Base-by-base conservation (phyloP, 225 moss, liverwort and hornwort species). In the Antitrichia curtipendula region DNA sequence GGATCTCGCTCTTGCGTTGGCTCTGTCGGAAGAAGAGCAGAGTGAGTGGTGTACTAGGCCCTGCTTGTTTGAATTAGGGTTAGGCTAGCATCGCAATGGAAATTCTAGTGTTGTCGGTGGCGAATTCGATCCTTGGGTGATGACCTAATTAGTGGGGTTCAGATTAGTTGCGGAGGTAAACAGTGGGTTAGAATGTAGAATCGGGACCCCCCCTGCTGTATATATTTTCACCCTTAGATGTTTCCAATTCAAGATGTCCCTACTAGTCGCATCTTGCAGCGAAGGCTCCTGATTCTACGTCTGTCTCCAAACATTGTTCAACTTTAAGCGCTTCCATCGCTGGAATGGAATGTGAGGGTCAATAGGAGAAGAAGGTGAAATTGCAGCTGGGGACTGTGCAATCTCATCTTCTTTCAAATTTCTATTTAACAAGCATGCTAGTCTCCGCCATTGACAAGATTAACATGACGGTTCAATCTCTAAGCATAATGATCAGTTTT, bases 1-100 rank as follows among this genome's bases (percentile, higher is more conserved):
- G 8, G 92, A 94, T 72, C 92, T 88, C 84, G 94, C 94, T 82
- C 82, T 94, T 38, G 94, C 92, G 6, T 57, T 93, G 74, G 86
- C 92, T 36, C 85, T 94, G 5, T 86, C 86, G 16, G 92, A 94
- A 73, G 90, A 94, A 79, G 93, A 94, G n/a, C 50, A 90, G 27
- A 88, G 94, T 94, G 84, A 91, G 91, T 88, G 59, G 62, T 82
- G n/a, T 73, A 49, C 47, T 27, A 25, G 72, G 58, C 25, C 58
- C 58, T 72, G 3, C 12, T 34, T 22, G n/a, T 68, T 52, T 56
- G 81, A 81, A 57, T 87, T 89, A 91, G 91, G 89, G 87, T 82
- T 89, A 16, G 16, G 34, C 80, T 40, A 47, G 45, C 38, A 47
- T 40, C 50, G 87, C 32, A 49, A 50, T 75, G 32, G 40, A 69